These are phyloP conservation scores for Stipa capillata DNA, from an alignment of 176 grass and related monocot genomes.

Conservation along the genomic window DNA sequence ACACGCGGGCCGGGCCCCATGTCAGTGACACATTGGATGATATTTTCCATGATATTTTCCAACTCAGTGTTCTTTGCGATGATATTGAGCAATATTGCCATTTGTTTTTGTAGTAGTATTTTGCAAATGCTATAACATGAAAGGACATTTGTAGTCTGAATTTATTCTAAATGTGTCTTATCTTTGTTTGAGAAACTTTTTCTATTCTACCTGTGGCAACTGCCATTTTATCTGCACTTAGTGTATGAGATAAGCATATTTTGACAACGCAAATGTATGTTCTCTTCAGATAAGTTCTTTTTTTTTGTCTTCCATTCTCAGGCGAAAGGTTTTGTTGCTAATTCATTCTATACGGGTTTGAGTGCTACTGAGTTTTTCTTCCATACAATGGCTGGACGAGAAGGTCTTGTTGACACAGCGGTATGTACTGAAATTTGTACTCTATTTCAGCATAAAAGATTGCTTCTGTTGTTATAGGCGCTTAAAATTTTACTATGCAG, in stretches of 20 bases:
- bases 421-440: constrained; percentile 35
- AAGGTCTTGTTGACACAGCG: constrained; percentile 97
- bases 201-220: not conserved
- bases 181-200: not conserved
- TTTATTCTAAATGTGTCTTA: not conserved
- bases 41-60: not conserved
- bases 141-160: not conserved
- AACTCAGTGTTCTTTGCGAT: not conserved
- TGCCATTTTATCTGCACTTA: constrained; percentile 16
- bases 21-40: not conserved
- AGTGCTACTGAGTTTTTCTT: constrained; percentile 96
- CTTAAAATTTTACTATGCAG: not conserved
- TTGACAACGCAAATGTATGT: not conserved
- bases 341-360: constrained; percentile 95
- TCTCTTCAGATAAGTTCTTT: constrained; percentile 18
- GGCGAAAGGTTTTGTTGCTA: constrained; percentile 99
- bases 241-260: not conserved
- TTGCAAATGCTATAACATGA: not conserved
- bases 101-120: not conserved
- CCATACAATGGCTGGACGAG: constrained; percentile 97
- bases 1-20: not conserved
- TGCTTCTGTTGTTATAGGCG: not conserved
- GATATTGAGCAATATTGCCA: not conserved
- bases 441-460: constrained; percentile 17
- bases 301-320: constrained; percentile 28